Evolutionary conservation across 176 grass and related monocot species (phyloP).

Genomic region (Stipa capillata): DNA sequence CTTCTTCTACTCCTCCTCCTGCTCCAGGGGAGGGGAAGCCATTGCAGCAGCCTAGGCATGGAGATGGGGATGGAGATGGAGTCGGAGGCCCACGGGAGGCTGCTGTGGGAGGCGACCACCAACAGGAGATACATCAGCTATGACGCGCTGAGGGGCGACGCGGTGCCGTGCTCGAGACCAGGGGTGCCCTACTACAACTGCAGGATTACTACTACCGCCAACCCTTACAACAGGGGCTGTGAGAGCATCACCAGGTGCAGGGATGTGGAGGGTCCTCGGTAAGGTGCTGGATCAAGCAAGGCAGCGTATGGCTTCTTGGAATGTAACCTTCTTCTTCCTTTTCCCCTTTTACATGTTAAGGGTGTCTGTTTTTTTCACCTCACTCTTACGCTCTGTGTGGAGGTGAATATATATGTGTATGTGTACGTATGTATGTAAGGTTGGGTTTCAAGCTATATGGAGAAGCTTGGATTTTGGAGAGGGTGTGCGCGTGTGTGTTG

Average conservation of each 20-base stretch:
- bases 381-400: neutral
- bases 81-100: conserved; percentile 42
- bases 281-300: neutral
- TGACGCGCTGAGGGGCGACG: conserved; percentile 68
- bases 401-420: neutral
- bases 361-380: neutral
- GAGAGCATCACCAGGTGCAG: conserved; percentile 89
- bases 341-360: neutral
- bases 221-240: conserved; percentile 72
- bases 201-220: conserved; percentile 54
- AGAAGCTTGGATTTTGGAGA: neutral
- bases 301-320: neutral
- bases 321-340: no score
- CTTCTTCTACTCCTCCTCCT: neutral
- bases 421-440: neutral
- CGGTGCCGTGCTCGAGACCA: conserved; percentile 66
- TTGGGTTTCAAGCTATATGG: neutral
- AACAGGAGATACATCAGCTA: conserved; percentile 84
- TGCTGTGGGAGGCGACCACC: conserved; percentile 32
- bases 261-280: conserved; percentile 35
- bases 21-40: conserved; percentile 11
- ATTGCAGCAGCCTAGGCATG: conserved; percentile 12
- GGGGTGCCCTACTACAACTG: conserved; percentile 98
- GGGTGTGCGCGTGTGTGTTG: neutral
- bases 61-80: conserved; percentile 42